Conservation (phyloP, 2,329 filamentous ascomycete species). For the Scedosporium aurantiacum region DNA sequence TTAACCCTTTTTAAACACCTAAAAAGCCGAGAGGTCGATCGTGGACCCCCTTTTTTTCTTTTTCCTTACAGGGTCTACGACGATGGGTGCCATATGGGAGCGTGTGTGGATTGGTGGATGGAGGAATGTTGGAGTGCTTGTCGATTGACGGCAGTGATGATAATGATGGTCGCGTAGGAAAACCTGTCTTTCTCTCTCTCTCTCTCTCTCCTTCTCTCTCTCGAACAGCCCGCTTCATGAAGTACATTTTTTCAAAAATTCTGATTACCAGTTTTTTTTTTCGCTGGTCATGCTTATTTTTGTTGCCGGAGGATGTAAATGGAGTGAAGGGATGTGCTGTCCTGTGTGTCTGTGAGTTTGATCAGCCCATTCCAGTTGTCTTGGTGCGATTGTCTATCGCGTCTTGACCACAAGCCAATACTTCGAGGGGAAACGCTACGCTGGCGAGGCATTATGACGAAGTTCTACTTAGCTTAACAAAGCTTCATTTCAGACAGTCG, state of each 20-base stretch:
- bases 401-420: not conserved
- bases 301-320: not conserved
- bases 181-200: not conserved
- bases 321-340: not conserved
- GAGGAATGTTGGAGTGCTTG: not conserved
- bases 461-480: not conserved
- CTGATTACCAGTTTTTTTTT: not conserved
- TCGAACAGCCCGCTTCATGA: not conserved
- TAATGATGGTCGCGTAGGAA: constrained; percentile 2
- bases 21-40: not conserved
- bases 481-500: not conserved
- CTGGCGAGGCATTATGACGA: not conserved
- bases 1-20: not conserved
- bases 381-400: not conserved
- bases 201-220: constrained; percentile 1
- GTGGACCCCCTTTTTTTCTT: not conserved
- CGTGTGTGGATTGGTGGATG: not conserved
- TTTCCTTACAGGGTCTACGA: not conserved
- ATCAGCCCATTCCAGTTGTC: no score
- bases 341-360: not conserved
- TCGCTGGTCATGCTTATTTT: not conserved
- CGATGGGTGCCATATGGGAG: no score
- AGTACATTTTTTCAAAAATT: not conserved
- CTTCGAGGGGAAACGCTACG: not conserved
- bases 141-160: constrained; percentile 3